Evolutionary conservation across 2,329 filamentous ascomycete genomes (phyloP), one percentile per base, ranked within the genome.

Genomic region (Pseudophaeomoniella oleicola): DNA sequence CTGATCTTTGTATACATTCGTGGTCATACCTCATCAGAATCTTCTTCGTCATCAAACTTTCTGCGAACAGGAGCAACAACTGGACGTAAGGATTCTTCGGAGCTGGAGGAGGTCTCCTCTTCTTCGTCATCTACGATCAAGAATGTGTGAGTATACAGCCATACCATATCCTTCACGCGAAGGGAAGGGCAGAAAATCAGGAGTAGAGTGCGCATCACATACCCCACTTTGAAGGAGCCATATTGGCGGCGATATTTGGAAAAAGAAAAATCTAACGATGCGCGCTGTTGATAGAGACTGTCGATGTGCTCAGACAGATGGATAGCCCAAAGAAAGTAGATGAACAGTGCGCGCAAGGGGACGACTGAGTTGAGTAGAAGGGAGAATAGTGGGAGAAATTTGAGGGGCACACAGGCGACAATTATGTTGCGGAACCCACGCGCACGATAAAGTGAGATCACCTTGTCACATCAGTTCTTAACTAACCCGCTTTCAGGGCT

Each of bases 31-130:
- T 92, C 84, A 49, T 67, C 69, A 46, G 81, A 78, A 19, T 87
- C 78, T 60, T 94, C 87, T 57, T 96, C 88, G 49, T 96, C 88
- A 49, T 90, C 86, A 54, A 94, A 94, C 65, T 90, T 85, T 57
- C 72, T 62, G 45, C 72, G 66, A 38, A 63, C 58, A 32, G 58
- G 56, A 10, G 65, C 58, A 34, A 65, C 54, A 16, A 56, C 58
- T 35, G 55, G 54, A 22, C 66, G 60, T 15, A 63, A 60, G 2
- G 67, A 64, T 27, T 54, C 44, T 30, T 48, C 46, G 19, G 27
- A 36, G 39, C 46, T 36, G 59, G 60, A 45, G 67, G 58, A 41
- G 64, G 64, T 68, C 46, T 68, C 67, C 48, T 78, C 74, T 43
- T 75, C 65, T 27, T 37, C 58, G 16, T 63, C 60, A 41, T 58